A percentile compares a stretch with the other conserved stretches of the same genome.
Conservation (phyloP, 257 asterid species). For the Solanum piurae region DNA sequence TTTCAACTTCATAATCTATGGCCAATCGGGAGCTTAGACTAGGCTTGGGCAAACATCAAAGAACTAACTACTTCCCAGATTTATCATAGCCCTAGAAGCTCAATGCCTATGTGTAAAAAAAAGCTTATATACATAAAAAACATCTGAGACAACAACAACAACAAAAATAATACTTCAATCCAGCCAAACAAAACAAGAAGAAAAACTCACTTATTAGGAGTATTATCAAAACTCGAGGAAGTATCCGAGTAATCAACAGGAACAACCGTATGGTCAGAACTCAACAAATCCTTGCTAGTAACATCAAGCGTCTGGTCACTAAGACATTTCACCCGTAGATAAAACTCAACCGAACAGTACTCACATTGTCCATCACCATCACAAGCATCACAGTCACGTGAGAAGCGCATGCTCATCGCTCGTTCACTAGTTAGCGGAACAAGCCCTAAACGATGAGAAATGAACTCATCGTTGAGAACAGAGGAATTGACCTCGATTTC, state of each 20-base stretch:
- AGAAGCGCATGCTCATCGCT: conserved; percentile 95
- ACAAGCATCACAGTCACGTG: conserved; percentile 96
- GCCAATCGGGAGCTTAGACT: neutral
- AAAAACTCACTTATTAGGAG: conserved; percentile 34
- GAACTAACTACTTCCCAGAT: conserved; percentile 1
- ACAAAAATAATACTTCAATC: neutral
- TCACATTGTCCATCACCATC: conserved; percentile 98
- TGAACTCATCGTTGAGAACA: conserved; percentile 84
- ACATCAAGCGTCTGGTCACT: conserved; percentile 83
- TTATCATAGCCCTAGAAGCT: neutral
- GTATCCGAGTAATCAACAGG: conserved; percentile 75
- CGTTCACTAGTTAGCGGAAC: conserved; percentile 82
- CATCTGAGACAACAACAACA: neutral
- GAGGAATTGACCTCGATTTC: conserved; percentile 96
- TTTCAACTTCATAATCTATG: neutral
- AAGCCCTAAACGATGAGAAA: conserved; percentile 91
- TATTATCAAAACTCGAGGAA: conserved; percentile 27
- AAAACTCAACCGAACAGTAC: conserved; percentile 93
- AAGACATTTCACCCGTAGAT: conserved; percentile 62
- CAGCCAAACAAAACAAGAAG: too few species aligned
- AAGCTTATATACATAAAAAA: neutral
- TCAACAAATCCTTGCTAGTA: conserved; percentile 74
- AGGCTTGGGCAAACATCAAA: neutral
- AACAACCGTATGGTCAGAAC: conserved; percentile 85
- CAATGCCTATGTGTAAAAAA: neutral